A percentile compares a stretch with the other conserved stretches of the same genome.
These are phyloP conservation scores for Neonectria hederae DNA, from an alignment of 2,329 filamentous ascomycete genomes.

Conservation along the genomic window DNA sequence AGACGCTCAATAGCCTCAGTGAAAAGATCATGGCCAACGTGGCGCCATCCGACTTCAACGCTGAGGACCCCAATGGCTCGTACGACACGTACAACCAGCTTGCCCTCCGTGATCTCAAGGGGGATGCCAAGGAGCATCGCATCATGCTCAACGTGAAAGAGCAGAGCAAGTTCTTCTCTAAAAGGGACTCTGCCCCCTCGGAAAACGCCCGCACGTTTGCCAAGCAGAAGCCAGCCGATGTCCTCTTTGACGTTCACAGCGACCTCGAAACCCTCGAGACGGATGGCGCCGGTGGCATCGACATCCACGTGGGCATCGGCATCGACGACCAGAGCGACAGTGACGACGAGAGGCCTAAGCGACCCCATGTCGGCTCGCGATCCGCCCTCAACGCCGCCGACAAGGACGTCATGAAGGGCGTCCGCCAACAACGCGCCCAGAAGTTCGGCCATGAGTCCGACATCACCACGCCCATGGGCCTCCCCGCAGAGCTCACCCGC, in stretches of 20 bases:
- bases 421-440: constrained; percentile 69
- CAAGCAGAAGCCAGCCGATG: constrained; percentile 74
- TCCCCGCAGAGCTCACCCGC: constrained; percentile 64
- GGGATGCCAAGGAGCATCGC: constrained; percentile 76
- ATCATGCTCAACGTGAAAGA: constrained; percentile 90
- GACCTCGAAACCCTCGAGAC: constrained; percentile 66
- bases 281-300: constrained; percentile 61
- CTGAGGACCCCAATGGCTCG: constrained; percentile 64
- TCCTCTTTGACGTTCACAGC: constrained; percentile 70
- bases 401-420: constrained; percentile 71
- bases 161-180: constrained; percentile 83
- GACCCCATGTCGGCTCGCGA: constrained; percentile 73
- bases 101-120: constrained; percentile 81
- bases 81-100: constrained; percentile 82
- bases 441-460: constrained; percentile 61
- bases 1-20: constrained; percentile 87
- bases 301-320: constrained; percentile 72
- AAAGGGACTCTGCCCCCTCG: constrained; percentile 59
- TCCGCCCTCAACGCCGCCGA: constrained; percentile 71
- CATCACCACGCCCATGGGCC: constrained; percentile 62
- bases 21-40: constrained; percentile 94
- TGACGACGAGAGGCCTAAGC: constrained; percentile 66
- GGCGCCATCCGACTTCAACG: constrained; percentile 76
- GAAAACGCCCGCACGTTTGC: constrained; percentile 65
- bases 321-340: constrained; percentile 76